phyloP scores from a whole-genome alignment of 2,329 filamentous ascomycete species.

The Claviceps purpurea region DNA sequence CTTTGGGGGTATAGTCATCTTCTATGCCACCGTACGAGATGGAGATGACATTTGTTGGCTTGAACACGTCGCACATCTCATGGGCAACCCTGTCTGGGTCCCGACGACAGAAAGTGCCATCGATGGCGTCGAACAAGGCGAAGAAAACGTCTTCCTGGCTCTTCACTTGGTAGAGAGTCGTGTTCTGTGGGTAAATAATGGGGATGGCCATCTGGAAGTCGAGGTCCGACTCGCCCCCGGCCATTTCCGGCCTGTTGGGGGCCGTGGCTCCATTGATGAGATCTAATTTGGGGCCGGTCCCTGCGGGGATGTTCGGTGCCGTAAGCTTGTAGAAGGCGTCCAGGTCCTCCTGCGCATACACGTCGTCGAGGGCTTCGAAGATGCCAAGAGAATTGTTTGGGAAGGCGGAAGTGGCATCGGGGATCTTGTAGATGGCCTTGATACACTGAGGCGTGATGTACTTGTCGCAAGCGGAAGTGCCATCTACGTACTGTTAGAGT shows the following conservation, averaged over 20 bases:
- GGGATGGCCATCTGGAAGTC: slow-evolving; percentile 41
- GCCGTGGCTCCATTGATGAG: slow-evolving; percentile 34
- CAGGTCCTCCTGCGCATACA: slow-evolving; percentile 36
- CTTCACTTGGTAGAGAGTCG: slow-evolving; percentile 31
- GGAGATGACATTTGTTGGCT: slow-evolving; percentile 25
- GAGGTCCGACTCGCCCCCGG: slow-evolving; percentile 35
- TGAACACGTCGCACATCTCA: slow-evolving; percentile 11
- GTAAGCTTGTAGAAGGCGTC: slow-evolving; percentile 33
- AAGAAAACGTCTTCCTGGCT: slow-evolving; percentile 27
- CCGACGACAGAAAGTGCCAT: slow-evolving; percentile 37
- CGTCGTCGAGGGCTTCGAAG: slow-evolving; percentile 37
- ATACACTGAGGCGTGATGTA: slow-evolving; percentile 46
- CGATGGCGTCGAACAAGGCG: slow-evolving; percentile 32
- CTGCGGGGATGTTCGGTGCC: slow-evolving; percentile 25
- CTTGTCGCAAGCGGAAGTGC: slow-evolving; percentile 27
- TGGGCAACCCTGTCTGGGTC: slow-evolving; percentile 31
- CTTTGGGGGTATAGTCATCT: slow-evolving; percentile 27
- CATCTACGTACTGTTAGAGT: neutral
- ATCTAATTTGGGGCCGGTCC: slow-evolving; percentile 28
- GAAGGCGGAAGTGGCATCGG: slow-evolving; percentile 21
- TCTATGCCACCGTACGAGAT: slow-evolving; percentile 22
- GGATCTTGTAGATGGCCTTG: slow-evolving; percentile 32
- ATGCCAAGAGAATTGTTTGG: slow-evolving; percentile 35
- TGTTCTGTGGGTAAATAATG: slow-evolving; percentile 37
- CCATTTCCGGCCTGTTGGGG: slow-evolving; percentile 20